These are phyloP conservation scores for Sideroxylon spinosum DNA, from an alignment of 179 eudicot species.

Conservation along the genomic window DNA sequence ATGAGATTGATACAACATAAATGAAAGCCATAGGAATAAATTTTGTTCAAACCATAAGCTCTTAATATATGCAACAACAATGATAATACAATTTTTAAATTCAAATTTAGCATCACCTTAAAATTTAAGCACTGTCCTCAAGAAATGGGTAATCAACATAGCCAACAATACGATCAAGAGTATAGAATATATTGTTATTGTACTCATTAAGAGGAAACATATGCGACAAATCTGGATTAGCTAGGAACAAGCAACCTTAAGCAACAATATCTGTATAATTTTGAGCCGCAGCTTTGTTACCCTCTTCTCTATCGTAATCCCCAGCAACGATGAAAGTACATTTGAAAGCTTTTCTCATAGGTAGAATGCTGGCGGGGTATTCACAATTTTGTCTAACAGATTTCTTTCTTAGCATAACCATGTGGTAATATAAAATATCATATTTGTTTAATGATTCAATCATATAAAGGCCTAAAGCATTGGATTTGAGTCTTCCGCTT, in stretches of 20 bases:
- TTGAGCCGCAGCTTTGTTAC: background rate
- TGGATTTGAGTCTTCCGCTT: constrained; percentile 14
- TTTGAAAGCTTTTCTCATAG: constrained; percentile 18
- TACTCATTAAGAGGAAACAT: constrained; percentile 17
- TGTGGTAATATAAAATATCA: constrained; percentile 11
- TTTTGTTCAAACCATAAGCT: too few species aligned
- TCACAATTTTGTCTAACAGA: constrained; percentile 4
- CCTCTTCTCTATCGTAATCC: constrained; percentile 10
- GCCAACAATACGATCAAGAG: constrained; percentile 12
- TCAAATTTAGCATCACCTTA: background rate
- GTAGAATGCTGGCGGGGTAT: background rate
- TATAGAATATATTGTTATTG: constrained; percentile 4
- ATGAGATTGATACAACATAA: too few species aligned
- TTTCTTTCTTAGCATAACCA: constrained; percentile 16
- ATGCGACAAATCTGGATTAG: constrained; percentile 16
- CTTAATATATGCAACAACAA: background rate
- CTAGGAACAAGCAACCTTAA: constrained; percentile 15
- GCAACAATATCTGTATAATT: constrained; percentile 16
- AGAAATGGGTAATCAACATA: constrained; percentile 18
- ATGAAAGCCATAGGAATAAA: too few species aligned
- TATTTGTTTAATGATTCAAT: constrained; percentile 14
- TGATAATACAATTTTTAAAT: background rate
- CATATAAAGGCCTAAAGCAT: constrained; percentile 12
- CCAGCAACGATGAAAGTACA: constrained; percentile 5
- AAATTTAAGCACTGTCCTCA: background rate